phyloP scores from a whole-genome alignment of 345 rosid genomes.

The Pelargonium nanum region DNA sequence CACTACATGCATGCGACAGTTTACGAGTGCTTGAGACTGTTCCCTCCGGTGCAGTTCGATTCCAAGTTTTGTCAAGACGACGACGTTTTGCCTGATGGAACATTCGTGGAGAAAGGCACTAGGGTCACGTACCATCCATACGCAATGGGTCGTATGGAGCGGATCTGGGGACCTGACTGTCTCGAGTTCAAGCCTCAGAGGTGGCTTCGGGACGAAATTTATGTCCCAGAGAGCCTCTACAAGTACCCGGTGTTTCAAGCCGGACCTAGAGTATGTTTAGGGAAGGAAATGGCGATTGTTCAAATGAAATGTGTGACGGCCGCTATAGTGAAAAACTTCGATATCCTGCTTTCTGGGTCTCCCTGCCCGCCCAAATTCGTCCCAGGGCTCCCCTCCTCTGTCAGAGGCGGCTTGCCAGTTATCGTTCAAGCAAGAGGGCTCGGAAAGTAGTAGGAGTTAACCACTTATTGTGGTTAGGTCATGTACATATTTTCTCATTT shows the following conservation, averaged over 20 bases:
- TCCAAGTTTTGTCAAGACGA: conserved; percentile 53
- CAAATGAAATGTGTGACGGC: conserved; percentile 46
- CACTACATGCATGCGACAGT: conserved; percentile 51
- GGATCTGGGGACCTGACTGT: conserved; percentile 44
- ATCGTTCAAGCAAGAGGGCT: neutral
- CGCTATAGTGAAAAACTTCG: conserved; percentile 31
- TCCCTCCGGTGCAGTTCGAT: conserved; percentile 72
- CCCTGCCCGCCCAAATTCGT: conserved; percentile 28
- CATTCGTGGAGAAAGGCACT: conserved; percentile 28
- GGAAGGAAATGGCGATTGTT: conserved; percentile 50
- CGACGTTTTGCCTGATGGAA: conserved; percentile 53
- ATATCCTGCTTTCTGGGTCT: conserved; percentile 24
- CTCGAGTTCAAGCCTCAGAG: conserved; percentile 39
- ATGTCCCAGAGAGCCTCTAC: conserved; percentile 22
- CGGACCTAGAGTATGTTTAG: conserved; percentile 55
- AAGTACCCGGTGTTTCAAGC: conserved; percentile 66
- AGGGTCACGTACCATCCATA: conserved; percentile 54
- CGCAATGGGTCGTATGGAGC: conserved; percentile 59
- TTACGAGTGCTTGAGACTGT: conserved; percentile 51
- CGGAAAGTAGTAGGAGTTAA: neutral
- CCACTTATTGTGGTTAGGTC: neutral
- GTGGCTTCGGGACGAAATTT: conserved; percentile 33
- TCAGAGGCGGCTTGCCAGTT: conserved; percentile 69
- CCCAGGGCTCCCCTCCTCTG: conserved; percentile 72
- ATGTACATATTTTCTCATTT: neutral